Conservation (phyloP, 495 filamentous ascomycete genomes). For the Aspergillus ostianus region DNA sequence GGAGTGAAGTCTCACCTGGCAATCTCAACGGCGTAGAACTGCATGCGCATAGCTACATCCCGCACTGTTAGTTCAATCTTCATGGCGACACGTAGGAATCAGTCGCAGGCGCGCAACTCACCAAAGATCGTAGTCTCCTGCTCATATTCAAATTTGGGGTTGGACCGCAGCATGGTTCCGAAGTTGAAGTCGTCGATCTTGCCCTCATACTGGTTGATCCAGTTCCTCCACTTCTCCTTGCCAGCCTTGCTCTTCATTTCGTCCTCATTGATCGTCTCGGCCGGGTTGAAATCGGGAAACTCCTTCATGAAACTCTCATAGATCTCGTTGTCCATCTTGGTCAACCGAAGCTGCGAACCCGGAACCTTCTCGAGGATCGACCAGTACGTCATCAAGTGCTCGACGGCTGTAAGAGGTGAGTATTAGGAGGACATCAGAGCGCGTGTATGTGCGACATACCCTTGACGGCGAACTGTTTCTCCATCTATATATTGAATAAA, state of each 20-base stretch:
- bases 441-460: constrained; percentile 46
- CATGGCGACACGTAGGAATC: background rate
- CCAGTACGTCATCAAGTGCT: constrained; percentile 97
- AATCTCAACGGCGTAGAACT: constrained; percentile 98
- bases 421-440: constrained; percentile 4
- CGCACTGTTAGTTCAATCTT: constrained; percentile 10
- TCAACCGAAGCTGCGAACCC: constrained; percentile 83
- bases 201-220: constrained; percentile 91
- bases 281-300: constrained; percentile 90
- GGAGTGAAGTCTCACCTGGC: constrained; percentile 55
- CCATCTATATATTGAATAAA: constrained; percentile 60
- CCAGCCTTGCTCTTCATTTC: constrained; percentile 96
- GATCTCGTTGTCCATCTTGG: constrained; percentile 93
- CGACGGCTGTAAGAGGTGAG: constrained; percentile 61
- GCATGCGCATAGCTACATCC: constrained; percentile 66
- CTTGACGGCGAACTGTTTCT: constrained; percentile 99
- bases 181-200: constrained; percentile 96
- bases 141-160: constrained; percentile 78
- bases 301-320: constrained; percentile 77
- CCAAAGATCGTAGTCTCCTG: constrained; percentile 87
- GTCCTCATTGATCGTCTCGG: constrained; percentile 78
- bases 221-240: constrained; percentile 94
- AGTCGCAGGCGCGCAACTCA: constrained; percentile 10
- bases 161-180: constrained; percentile 82
- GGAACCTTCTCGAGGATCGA: constrained; percentile 84